phyloP scores from a whole-genome alignment of 176 grass and related monocot genomes.

The Dactylis glomerata region DNA sequence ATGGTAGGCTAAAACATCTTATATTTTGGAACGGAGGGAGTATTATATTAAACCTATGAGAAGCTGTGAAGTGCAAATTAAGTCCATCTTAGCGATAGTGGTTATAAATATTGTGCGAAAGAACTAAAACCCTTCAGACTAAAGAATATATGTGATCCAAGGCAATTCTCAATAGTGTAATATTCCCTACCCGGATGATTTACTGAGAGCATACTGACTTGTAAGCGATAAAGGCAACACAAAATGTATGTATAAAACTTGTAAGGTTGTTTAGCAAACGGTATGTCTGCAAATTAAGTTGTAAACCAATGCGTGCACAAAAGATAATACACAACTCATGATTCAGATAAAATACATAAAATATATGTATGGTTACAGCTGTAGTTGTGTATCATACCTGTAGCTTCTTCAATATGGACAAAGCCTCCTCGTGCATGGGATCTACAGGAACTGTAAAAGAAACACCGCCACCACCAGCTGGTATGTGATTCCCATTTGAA shows the following conservation, averaged over 20 bases:
- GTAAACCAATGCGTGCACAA: background rate
- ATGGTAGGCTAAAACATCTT: too few relatives aligned
- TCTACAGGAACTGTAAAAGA: slow-evolving; percentile 53
- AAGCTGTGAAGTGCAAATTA: background rate
- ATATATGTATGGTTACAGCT: background rate
- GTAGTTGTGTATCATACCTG: slow-evolving; percentile 44
- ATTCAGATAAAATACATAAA: background rate
- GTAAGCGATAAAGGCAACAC: background rate
- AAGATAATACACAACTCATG: background rate
- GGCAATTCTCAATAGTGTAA: background rate
- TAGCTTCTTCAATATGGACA: slow-evolving; percentile 84
- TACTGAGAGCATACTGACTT: background rate
- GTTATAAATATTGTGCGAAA: background rate
- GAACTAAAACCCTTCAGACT: background rate
- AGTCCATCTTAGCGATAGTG: background rate
- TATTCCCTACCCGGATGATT: background rate
- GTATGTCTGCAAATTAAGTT: background rate
- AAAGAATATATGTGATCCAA: background rate
- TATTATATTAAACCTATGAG: background rate
- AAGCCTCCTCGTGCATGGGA: slow-evolving; percentile 65
- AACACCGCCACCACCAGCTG: slow-evolving; percentile 28
- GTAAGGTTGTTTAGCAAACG: background rate
- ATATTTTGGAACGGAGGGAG: too few relatives aligned
- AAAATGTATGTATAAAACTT: background rate
- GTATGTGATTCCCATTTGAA: slow-evolving; percentile 18